These are phyloP conservation scores for Penicillium salamii DNA, from an alignment of 495 filamentous ascomycete species.

Conservation along the genomic window DNA sequence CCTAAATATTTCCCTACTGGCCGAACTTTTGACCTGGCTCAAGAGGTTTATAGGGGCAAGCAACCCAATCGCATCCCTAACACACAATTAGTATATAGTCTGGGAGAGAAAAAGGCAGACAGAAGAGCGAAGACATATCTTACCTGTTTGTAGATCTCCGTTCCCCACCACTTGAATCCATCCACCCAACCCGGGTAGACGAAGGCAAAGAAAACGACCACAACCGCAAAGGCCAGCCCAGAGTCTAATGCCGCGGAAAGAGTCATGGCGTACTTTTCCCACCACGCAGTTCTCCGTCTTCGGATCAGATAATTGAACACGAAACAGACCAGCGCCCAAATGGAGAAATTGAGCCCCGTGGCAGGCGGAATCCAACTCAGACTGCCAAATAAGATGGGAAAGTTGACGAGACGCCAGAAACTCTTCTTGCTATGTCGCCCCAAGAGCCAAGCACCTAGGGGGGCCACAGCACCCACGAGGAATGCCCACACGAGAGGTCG, in stretches of 20 bases:
- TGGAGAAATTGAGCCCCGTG: slow-evolving; percentile 30
- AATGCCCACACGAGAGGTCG: slow-evolving; percentile 63
- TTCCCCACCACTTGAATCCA: slow-evolving; percentile 29
- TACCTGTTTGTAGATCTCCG: slow-evolving; percentile 30
- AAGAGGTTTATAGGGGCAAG: slow-evolving; percentile 24
- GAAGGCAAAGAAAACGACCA: slow-evolving; percentile 75
- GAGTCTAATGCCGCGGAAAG: slow-evolving; percentile 80
- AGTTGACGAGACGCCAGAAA: slow-evolving; percentile 39
- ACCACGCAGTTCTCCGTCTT: slow-evolving; percentile 66
- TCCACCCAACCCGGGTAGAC: slow-evolving; percentile 27
- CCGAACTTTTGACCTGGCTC: slow-evolving; percentile 27
- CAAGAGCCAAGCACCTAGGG: slow-evolving; percentile 64
- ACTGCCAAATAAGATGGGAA: slow-evolving; percentile 42
- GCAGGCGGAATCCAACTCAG: slow-evolving; percentile 78
- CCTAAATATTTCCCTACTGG: neutral
- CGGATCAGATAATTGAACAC: slow-evolving; percentile 76
- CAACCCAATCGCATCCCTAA: slow-evolving; percentile 28
- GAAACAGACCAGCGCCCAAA: slow-evolving; percentile 64
- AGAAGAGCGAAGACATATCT: no score
- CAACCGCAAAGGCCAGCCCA: slow-evolving; percentile 71
- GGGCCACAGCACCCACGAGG: slow-evolving; percentile 65
- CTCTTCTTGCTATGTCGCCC: slow-evolving; percentile 48
- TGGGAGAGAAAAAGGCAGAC: no score
- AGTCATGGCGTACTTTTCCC: slow-evolving; percentile 88
- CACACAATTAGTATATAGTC: slow-evolving; percentile 5